Evolutionary conservation across 306 rosid species (phyloP).

Genomic region (Dalbergia cultrata): DNA sequence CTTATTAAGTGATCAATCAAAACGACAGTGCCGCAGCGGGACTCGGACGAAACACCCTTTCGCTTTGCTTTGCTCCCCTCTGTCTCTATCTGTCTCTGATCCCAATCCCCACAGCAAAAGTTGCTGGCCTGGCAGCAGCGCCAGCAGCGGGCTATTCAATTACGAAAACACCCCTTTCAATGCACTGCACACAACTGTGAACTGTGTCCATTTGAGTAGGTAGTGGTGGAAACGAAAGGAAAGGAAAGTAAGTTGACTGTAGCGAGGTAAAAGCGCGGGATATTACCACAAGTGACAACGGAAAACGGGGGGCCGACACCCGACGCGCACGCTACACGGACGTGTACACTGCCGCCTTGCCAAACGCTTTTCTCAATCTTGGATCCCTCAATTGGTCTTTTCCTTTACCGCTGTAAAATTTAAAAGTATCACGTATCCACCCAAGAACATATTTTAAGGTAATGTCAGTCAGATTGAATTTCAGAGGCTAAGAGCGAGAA

Average conservation of each 20-base stretch:
- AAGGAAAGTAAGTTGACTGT: neutral
- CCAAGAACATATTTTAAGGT: no score
- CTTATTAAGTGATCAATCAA: slow-evolving; percentile 34
- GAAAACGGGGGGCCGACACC: neutral
- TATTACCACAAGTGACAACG: neutral
- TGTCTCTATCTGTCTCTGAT: neutral
- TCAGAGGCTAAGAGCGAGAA: no score
- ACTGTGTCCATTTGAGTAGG: neutral
- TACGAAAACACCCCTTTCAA: neutral
- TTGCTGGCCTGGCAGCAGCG: neutral
- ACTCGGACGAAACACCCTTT: neutral
- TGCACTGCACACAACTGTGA: neutral
- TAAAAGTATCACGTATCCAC: no score
- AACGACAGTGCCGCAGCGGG: slow-evolving; percentile 28
- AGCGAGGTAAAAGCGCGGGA: no score
- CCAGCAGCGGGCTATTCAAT: neutral
- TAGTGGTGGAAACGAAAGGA: neutral
- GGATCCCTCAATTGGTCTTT: no score
- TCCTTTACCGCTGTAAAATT: no score
- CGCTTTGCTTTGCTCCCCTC: no score
- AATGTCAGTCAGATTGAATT: no score
- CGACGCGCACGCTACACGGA: slow-evolving; percentile 14
- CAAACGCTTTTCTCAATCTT: neutral
- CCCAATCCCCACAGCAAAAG: neutral
- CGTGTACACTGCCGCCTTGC: neutral